These are phyloP conservation scores for Arctium minus DNA, from an alignment of 129 eudicot genomes.

Conservation along the genomic window DNA sequence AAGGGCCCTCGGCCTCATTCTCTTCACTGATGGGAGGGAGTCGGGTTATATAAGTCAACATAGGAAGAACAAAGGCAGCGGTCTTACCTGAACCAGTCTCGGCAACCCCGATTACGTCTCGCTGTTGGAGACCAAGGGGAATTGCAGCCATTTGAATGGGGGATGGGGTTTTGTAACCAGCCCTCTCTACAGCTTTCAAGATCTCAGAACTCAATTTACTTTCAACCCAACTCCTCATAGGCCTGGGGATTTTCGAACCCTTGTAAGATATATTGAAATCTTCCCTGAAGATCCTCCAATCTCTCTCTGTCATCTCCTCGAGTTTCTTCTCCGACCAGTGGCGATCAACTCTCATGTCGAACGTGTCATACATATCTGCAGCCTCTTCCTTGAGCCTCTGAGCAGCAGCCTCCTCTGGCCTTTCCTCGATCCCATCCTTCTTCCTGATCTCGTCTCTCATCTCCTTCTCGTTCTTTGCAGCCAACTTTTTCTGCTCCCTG, in stretches of 20 bases:
- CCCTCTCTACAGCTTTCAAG: slow-evolving; percentile 57
- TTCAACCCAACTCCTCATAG: slow-evolving; percentile 62
- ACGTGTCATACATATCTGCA: slow-evolving; percentile 45
- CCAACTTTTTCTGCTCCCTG: slow-evolving; percentile 60
- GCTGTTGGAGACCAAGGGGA: slow-evolving; percentile 55
- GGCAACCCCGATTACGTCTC: slow-evolving; percentile 57
- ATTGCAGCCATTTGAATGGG: slow-evolving; percentile 69
- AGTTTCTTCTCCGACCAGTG: slow-evolving; percentile 68
- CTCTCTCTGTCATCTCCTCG: slow-evolving; percentile 61
- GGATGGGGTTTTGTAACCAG: slow-evolving; percentile 50
- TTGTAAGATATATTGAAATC: slow-evolving; percentile 54
- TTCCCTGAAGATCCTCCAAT: slow-evolving; percentile 64
- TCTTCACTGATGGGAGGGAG: slow-evolving; percentile 58
- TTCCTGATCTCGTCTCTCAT: slow-evolving; percentile 52
- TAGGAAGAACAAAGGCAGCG: slow-evolving; percentile 64
- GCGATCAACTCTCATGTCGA: slow-evolving; percentile 57
- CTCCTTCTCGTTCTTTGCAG: slow-evolving; percentile 56
- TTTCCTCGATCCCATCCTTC: slow-evolving; percentile 54
- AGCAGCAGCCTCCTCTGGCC: slow-evolving; percentile 50
- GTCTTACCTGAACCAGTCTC: slow-evolving; percentile 69
- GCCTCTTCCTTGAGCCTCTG: slow-evolving; percentile 53
- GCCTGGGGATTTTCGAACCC: slow-evolving; percentile 52
- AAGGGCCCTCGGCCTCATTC: slow-evolving; percentile 64
- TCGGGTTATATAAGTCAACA: slow-evolving; percentile 55
- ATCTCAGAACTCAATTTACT: slow-evolving; percentile 43